Evolutionary conservation across 2,329 filamentous ascomycete species (phyloP).

Genomic region (Dactylellina sp.): DNA sequence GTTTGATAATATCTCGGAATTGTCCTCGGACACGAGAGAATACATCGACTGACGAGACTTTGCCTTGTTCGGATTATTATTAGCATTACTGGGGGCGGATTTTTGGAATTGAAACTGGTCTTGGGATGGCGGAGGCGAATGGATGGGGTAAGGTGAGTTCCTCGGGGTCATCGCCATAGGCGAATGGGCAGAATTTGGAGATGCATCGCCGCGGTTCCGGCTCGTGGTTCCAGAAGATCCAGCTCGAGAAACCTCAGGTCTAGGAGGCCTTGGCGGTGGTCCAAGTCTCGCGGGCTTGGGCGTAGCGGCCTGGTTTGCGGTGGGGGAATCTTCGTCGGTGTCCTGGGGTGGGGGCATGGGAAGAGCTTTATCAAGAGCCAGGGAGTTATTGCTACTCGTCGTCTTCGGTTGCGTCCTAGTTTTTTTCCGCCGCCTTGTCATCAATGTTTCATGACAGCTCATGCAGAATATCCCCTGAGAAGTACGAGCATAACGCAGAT

Average conservation of each 20-base stretch:
- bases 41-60: conserved; percentile 56
- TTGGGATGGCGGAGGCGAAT: conserved; percentile 39
- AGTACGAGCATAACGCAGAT: conserved; percentile 94
- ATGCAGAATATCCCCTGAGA: conserved; percentile 99
- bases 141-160: conserved; percentile 45
- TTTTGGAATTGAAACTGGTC: conserved; percentile 39
- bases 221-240: conserved; percentile 38
- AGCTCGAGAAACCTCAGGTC: conserved; percentile 48
- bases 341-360: conserved; percentile 60
- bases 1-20: conserved; percentile 44
- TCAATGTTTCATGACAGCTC: conserved; percentile 96
- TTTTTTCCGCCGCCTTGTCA: conserved; percentile 90
- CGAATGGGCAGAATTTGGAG: conserved; percentile 48
- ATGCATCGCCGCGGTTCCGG: conserved; percentile 47
- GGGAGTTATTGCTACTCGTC: conserved; percentile 57
- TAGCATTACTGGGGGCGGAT: conserved; percentile 31
- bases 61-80: conserved; percentile 51
- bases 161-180: conserved; percentile 41
- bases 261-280: conserved; percentile 44
- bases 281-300: conserved; percentile 58
- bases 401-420: conserved; percentile 70
- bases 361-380: conserved; percentile 60
- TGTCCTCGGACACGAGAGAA: conserved; percentile 49
- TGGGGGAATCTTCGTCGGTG: conserved; percentile 60
- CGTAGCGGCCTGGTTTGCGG: conserved; percentile 6